phyloP scores from a whole-genome alignment of 306 rosid genomes.

The Begonia loranthoides region DNA sequence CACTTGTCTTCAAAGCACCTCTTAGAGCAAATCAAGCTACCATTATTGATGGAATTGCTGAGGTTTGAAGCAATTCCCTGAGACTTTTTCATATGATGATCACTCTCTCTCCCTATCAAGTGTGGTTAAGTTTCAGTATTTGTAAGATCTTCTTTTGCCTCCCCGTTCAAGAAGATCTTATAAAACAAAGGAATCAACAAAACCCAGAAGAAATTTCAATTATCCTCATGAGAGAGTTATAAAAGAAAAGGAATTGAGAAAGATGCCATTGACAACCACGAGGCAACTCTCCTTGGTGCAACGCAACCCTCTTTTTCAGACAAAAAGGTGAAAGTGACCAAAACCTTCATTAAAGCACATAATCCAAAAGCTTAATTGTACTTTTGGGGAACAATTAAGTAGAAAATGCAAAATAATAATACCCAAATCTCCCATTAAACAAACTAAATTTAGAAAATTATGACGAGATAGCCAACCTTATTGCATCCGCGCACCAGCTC shows the following conservation, averaged over 20 bases:
- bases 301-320: constrained; percentile 28
- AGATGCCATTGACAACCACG: constrained; percentile 10
- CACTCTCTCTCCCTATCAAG: not conserved
- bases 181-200: constrained; percentile 7
- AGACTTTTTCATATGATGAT: not conserved
- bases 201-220: constrained; percentile 15
- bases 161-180: not conserved
- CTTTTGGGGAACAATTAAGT: constrained; percentile 39
- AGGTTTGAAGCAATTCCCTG: constrained; percentile 13
- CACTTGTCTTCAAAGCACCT: constrained; percentile 38
- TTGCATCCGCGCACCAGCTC: constrained; percentile 99
- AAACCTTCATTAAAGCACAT: constrained; percentile 21
- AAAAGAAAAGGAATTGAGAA: constrained; percentile 1
- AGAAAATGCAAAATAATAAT: constrained; percentile 20
- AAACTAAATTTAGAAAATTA: constrained; percentile 16
- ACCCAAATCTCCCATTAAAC: constrained; percentile 19
- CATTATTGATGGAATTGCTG: constrained; percentile 13
- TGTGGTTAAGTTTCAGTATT: constrained; percentile 3
- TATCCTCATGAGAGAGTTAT: not conserved
- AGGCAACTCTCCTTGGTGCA: constrained; percentile 33
- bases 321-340: constrained; percentile 41
- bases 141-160: not conserved
- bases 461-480: constrained; percentile 53
- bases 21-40: constrained; percentile 35
- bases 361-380: constrained; percentile 25